These are phyloP conservation scores for Hypoxylon fragiforme DNA, from an alignment of 495 filamentous ascomycete species.

Conservation along the genomic window DNA sequence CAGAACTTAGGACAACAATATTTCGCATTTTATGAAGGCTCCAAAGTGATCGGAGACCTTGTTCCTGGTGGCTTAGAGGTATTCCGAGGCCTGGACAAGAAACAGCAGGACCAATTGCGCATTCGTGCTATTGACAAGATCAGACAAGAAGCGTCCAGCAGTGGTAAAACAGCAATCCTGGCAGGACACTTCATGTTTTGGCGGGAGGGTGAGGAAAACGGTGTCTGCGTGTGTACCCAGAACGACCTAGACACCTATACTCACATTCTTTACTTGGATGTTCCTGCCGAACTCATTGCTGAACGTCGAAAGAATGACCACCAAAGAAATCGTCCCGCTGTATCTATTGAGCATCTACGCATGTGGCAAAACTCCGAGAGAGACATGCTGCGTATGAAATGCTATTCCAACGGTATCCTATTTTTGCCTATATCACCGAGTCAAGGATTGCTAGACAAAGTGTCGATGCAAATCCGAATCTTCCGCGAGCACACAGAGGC, in stretches of 20 bases:
- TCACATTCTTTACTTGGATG: constrained; percentile 64
- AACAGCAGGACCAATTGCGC: constrained; percentile 32
- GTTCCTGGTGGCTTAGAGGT: constrained; percentile 54
- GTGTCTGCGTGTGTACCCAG: constrained; percentile 46
- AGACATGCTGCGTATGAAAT: constrained; percentile 51
- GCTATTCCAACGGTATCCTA: constrained; percentile 51
- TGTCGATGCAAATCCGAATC: not conserved
- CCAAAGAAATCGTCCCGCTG: constrained; percentile 39
- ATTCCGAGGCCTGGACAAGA: constrained; percentile 52
- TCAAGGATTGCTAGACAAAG: not conserved
- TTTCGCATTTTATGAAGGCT: constrained; percentile 60
- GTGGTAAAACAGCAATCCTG: constrained; percentile 51
- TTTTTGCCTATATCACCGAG: constrained; percentile 42
- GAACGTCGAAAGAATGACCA: constrained; percentile 47
- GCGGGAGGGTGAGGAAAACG: constrained; percentile 44
- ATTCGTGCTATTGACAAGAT: constrained; percentile 56
- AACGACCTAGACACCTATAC: constrained; percentile 57
- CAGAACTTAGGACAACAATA: constrained; percentile 37
- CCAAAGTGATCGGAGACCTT: constrained; percentile 51
- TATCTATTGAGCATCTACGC: constrained; percentile 47
- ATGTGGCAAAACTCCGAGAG: constrained; percentile 60
- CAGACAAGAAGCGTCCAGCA: constrained; percentile 38
- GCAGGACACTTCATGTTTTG: constrained; percentile 67
- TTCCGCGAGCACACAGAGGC: not conserved
- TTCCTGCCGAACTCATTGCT: constrained; percentile 40